Evolutionary conservation across 371 early-diverging fungal genomes (phyloP).

Genomic region (Haplosporangium sp.): DNA sequence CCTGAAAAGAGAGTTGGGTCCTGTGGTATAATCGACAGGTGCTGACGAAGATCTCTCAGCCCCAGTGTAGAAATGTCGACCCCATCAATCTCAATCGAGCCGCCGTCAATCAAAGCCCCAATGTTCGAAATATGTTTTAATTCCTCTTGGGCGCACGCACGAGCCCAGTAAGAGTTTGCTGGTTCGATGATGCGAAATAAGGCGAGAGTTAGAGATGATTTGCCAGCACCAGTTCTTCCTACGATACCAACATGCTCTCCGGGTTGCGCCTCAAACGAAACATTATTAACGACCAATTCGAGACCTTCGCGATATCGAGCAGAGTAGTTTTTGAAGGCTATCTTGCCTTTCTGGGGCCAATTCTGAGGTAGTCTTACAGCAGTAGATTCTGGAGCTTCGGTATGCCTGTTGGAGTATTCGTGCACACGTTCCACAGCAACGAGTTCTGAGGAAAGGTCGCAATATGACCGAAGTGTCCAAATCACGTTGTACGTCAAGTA

Average conservation of each 20-base stretch:
- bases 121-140: background rate
- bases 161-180: constrained; percentile 57
- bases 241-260: constrained; percentile 72
- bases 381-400: constrained; percentile 81
- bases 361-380: constrained; percentile 74
- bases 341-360: constrained; percentile 74
- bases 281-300: constrained; percentile 68
- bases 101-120: constrained; percentile 38
- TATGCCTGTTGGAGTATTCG: constrained; percentile 85
- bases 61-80: constrained; percentile 84
- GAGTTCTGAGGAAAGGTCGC: constrained; percentile 75
- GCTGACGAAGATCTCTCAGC: constrained; percentile 81
- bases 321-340: constrained; percentile 70
- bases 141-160: constrained; percentile 28
- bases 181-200: constrained; percentile 95
- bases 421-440: constrained; percentile 88
- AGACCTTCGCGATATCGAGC: constrained; percentile 75
- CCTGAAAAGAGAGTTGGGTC: constrained; percentile 79
- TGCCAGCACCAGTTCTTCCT: no score
- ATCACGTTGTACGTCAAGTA: constrained; percentile 69
- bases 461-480: constrained; percentile 71
- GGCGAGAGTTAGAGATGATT: constrained; percentile 34
- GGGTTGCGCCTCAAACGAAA: constrained; percentile 72
- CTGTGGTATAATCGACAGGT: constrained; percentile 73
- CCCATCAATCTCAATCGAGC: constrained; percentile 79